Base-by-base conservation (phyloP, 768 basidiomycete genomes). In the Lentinula lateritia region DNA sequence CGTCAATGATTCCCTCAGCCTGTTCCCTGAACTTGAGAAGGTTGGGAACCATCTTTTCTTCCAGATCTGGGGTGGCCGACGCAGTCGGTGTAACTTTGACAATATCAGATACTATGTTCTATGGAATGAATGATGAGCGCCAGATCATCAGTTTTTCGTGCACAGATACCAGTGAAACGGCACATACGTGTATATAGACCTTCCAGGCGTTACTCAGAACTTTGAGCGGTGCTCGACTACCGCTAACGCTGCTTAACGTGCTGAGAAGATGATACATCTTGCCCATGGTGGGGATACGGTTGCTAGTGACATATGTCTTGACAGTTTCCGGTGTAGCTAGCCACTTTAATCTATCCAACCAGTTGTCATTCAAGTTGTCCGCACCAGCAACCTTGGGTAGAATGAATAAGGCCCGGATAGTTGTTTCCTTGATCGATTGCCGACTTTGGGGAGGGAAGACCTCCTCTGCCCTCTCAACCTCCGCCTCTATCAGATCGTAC, bases 31-130 rank as follows among this genome's bases (percentile, higher is more conserved):
- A 84, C 8, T 82, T 74, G 39, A 94, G 80, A 0, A 95, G 81
- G 18, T 81, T 77, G 18, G 83, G 77, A 3, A 95, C 87, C 92
- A 95, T 94, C 18, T 82, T 77, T 10, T 90, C 92, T 59, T 94
- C 93, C 13, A 74, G 15, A 50, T 75, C 55, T 28, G 38, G 38
- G 1, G 53, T 18, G 38, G 53, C 39, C 12, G 39, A 20, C 13
- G 34, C 41, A 7, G 55, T 9, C 5, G 74, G 73, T 3, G 66
- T 64, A 66, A 92, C 87, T 52, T 80, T 82, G 61, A 94, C 88
- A 62, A 94, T 87, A n/a, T 68, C 65, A 58, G 79, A 72, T 1
- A 92, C 90, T 0, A 73, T 76, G 32, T 70, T 72, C 90, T 92
- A 65, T 6, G 12, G 16, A 20, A 35, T 10, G 16, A 23, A 39